Conservation (phyloP, 2,329 filamentous ascomycete genomes). For the Boeremia lycopersici region DNA sequence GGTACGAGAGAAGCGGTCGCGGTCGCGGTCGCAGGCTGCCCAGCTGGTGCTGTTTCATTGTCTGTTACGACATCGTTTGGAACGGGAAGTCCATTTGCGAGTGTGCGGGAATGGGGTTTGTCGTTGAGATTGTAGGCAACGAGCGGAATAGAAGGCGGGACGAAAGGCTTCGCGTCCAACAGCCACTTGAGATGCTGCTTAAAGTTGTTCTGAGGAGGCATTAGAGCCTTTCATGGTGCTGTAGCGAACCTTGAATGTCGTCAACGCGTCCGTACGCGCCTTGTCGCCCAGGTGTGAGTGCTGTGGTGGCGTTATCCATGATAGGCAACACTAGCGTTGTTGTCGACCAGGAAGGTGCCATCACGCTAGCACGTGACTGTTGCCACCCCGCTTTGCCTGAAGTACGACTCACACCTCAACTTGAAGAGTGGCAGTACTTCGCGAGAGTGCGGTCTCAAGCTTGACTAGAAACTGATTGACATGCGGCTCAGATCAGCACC, state of each 20-base stretch:
- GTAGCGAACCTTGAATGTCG: constrained; percentile 15
- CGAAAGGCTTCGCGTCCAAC: constrained; percentile 52
- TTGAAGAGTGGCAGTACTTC: constrained; percentile 10
- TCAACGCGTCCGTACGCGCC: constrained; percentile 30
- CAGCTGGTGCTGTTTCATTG: constrained; percentile 27
- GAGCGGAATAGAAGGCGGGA: constrained; percentile 45
- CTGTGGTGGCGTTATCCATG: constrained; percentile 31
- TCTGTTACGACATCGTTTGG: constrained; percentile 19
- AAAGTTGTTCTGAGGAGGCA: constrained; percentile 56
- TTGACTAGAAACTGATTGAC: not conserved
- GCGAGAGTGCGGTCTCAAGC: not conserved
- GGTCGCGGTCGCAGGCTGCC: constrained; percentile 20
- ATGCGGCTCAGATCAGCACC: not conserved
- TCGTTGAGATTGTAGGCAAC: constrained; percentile 39
- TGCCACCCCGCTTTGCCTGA: not conserved
- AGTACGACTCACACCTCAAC: constrained; percentile 1
- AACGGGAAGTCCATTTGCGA: constrained; percentile 21
- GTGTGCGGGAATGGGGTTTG: constrained; percentile 28
- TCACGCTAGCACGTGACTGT: constrained; percentile 33
- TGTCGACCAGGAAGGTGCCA: constrained; percentile 16
- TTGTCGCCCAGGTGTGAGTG: constrained; percentile 12
- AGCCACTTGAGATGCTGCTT: constrained; percentile 57
- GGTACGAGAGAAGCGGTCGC: constrained; percentile 19
- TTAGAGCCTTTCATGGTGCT: constrained; percentile 43
- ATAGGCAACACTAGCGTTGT: constrained; percentile 24